Percentiles rank a stretch among this genome's conserved stretches.
Evolutionary conservation across 495 filamentous ascomycete genomes (phyloP).

Genomic region (Xylona heveae): DNA sequence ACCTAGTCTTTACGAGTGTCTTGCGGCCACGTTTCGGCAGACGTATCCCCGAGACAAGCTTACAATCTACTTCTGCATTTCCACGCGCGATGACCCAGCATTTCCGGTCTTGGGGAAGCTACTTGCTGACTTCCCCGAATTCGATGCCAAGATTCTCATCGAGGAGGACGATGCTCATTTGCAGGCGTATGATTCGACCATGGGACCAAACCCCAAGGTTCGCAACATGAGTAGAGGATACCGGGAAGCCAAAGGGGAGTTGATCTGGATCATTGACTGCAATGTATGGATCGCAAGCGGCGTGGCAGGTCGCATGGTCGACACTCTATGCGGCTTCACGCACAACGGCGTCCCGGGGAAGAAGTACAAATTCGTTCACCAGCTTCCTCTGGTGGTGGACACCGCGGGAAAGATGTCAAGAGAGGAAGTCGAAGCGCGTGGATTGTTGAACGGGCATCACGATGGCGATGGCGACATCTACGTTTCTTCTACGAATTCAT

Average conservation of each 20-base stretch:
- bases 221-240: slow-evolving; percentile 91
- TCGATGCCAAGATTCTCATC: slow-evolving; percentile 56
- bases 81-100: slow-evolving; percentile 56
- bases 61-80: slow-evolving; percentile 67
- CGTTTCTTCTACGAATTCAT: slow-evolving; percentile 4
- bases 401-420: slow-evolving; percentile 21
- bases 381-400: slow-evolving; percentile 73
- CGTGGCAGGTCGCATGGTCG: slow-evolving; percentile 69
- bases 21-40: slow-evolving; percentile 75
- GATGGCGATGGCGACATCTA: background rate
- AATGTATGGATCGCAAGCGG: slow-evolving; percentile 81
- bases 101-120: slow-evolving; percentile 51
- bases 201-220: slow-evolving; percentile 97
- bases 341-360: slow-evolving; percentile 15
- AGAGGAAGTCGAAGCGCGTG: slow-evolving; percentile 19
- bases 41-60: slow-evolving; percentile 58
- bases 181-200: slow-evolving; percentile 22
- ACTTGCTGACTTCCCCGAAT: slow-evolving; percentile 45
- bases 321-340: slow-evolving; percentile 51
- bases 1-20: slow-evolving; percentile 72
- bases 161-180: slow-evolving; percentile 74
- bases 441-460: slow-evolving; percentile 14
- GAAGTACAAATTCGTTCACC: slow-evolving; percentile 89
- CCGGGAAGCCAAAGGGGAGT: slow-evolving; percentile 76
- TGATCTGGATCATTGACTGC: slow-evolving; percentile 90